Evolutionary conservation across 2,329 filamentous ascomycete species (phyloP).

Genomic region (Corinectria fuckeliana): DNA sequence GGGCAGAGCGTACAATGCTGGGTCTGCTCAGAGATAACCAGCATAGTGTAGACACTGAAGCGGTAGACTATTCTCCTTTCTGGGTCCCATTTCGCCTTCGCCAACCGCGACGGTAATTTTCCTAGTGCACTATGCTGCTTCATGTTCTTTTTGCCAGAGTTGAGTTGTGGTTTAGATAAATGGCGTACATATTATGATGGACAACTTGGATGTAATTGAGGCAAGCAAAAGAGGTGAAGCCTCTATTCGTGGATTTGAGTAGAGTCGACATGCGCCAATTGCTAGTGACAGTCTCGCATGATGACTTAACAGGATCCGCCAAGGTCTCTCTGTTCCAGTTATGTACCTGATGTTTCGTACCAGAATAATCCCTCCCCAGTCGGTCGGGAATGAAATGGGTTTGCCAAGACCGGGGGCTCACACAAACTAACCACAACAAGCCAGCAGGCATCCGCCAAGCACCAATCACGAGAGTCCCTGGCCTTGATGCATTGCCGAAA

Average conservation of each 20-base stretch:
- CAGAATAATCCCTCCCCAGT: background rate
- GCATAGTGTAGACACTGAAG: background rate
- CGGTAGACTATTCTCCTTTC: background rate
- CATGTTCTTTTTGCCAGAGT: background rate
- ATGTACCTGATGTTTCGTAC: background rate
- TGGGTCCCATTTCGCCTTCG: background rate
- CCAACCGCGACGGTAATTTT: background rate
- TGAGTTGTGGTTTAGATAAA: background rate
- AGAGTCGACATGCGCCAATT: background rate
- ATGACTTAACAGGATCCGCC: background rate
- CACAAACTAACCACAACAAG: background rate
- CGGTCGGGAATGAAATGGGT: background rate
- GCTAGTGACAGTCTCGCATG: background rate
- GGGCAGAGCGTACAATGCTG: background rate
- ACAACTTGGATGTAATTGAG: background rate
- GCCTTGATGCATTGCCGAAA: background rate
- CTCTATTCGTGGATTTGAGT: background rate
- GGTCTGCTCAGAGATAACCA: background rate
- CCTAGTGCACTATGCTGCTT: background rate
- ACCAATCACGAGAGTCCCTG: background rate
- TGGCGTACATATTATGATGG: too few species aligned
- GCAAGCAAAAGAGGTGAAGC: background rate
- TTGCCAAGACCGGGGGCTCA: background rate
- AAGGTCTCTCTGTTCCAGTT: background rate
- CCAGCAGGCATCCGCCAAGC: background rate